phyloP scores from a whole-genome alignment of 2,329 filamentous ascomycete species.

The Xylaria sp. region DNA sequence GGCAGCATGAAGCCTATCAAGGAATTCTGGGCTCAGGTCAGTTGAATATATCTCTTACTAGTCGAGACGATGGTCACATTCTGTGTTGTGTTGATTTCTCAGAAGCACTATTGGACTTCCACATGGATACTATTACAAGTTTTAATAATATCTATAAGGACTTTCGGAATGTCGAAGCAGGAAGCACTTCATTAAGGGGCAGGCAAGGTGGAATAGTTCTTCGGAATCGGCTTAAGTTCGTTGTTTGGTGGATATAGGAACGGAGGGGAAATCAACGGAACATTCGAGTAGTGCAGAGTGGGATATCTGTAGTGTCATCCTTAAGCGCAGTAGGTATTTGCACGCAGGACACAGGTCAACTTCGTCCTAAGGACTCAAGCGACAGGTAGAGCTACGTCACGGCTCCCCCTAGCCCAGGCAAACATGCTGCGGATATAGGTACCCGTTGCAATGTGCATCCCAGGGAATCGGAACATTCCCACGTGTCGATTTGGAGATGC shows the following conservation, averaged over 20 bases:
- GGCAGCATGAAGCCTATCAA: too few species aligned
- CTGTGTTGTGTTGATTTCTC: too few species aligned
- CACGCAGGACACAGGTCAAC: not conserved
- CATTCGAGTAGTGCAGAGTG: not conserved
- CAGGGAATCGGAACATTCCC: not conserved
- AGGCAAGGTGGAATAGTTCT: not conserved
- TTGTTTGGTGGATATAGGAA: not conserved
- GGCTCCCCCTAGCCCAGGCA: not conserved
- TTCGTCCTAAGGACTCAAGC: not conserved
- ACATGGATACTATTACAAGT: too few species aligned
- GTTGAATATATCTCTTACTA: too few species aligned
- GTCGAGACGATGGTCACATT: too few species aligned
- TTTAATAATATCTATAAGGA: not conserved
- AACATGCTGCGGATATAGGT: not conserved
- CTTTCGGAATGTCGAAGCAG: too few species aligned
- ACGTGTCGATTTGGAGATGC: not conserved
- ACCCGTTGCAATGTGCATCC: not conserved
- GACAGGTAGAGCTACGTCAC: not conserved
- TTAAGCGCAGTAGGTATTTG: not conserved
- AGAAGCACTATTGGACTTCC: too few species aligned
- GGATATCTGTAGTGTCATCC: not conserved
- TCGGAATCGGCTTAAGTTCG: not conserved
- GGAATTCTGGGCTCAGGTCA: too few species aligned
- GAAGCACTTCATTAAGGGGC: too few species aligned
- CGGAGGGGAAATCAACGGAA: not conserved